Evolutionary conservation across 768 basidiomycete genomes (phyloP).

Genomic region (Sistotremastrum suecicum): DNA sequence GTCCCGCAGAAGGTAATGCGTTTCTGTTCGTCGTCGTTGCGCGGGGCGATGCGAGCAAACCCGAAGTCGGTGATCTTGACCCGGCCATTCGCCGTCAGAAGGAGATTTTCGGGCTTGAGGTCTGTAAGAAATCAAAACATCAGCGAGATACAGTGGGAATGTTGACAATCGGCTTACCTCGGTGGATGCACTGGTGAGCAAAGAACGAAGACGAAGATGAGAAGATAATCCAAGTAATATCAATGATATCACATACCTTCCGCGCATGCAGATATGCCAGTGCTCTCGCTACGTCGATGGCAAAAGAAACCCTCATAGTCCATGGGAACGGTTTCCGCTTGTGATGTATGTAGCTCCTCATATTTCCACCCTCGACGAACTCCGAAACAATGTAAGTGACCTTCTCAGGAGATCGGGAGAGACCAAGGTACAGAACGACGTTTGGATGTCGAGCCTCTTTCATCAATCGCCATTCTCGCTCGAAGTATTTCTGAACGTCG

Average conservation of each 20-base stretch:
- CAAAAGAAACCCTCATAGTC: conserved; percentile 88
- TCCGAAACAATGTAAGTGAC: conserved; percentile 95
- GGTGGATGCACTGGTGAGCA: conserved; percentile 43
- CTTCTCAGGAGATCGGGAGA: conserved; percentile 61
- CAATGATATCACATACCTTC: conserved; percentile 25
- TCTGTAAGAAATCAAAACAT: conserved; percentile 40
- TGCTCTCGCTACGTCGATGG: conserved; percentile 86
- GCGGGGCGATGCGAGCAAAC: conserved; percentile 86
- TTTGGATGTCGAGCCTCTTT: conserved; percentile 88
- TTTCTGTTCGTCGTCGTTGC: conserved; percentile 80
- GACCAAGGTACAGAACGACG: conserved; percentile 85
- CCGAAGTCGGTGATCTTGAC: conserved; percentile 99
- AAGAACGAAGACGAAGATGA: background rate
- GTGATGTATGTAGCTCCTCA: conserved; percentile 83
- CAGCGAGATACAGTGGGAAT: background rate
- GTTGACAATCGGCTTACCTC: conserved; percentile 10
- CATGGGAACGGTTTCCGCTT: conserved; percentile 76
- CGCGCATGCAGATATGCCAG: conserved; percentile 96
- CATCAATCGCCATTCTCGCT: conserved; percentile 97
- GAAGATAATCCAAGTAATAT: background rate
- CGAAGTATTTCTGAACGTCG: conserved; percentile 94
- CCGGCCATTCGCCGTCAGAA: conserved; percentile 88
- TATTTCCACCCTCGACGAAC: conserved; percentile 82
- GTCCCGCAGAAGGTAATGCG: conserved; percentile 81
- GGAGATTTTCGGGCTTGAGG: conserved; percentile 92